Evolutionary conservation across 1,284 basidiomycete species (phyloP).

Genomic region (Ganoderma lingzhi): DNA sequence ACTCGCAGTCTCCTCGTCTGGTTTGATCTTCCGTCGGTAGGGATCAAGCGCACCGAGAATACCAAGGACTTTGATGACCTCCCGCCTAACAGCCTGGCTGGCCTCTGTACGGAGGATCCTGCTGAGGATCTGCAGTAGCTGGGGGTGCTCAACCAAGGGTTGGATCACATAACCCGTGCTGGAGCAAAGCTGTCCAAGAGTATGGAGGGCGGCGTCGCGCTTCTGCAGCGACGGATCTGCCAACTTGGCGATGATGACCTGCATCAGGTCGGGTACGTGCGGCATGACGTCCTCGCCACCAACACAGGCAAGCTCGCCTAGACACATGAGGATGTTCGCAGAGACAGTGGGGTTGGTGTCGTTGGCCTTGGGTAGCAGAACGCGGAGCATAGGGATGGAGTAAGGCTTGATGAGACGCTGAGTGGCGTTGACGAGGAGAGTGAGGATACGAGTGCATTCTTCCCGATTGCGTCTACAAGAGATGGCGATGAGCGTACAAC

Average conservation of each 20-base stretch:
- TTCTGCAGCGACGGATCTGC: constrained; percentile 88
- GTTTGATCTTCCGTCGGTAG: constrained; percentile 88
- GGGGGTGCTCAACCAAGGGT: constrained; percentile 92
- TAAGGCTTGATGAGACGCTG: constrained; percentile 97
- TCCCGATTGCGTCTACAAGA: constrained; percentile 80
- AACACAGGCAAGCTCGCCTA: constrained; percentile 94
- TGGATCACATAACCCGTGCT: constrained; percentile 96
- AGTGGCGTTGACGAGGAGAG: constrained; percentile 89
- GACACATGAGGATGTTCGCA: constrained; percentile 92
- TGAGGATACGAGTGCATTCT: constrained; percentile 90
- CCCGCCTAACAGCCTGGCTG: constrained; percentile 80
- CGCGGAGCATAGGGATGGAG: constrained; percentile 94
- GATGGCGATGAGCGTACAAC: constrained; percentile 1
- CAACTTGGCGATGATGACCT: constrained; percentile 89
- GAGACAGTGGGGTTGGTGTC: constrained; percentile 90
- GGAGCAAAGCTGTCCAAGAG: constrained; percentile 94
- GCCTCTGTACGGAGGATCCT: constrained; percentile 90
- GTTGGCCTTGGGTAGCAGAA: constrained; percentile 89
- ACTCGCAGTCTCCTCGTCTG: constrained; percentile 79
- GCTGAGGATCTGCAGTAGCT: constrained; percentile 88
- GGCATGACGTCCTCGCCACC: constrained; percentile 92
- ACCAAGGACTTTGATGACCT: constrained; percentile 94
- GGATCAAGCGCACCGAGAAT: constrained; percentile 98
- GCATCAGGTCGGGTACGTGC: constrained; percentile 89
- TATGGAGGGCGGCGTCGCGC: constrained; percentile 93